A percentile compares a stretch with the other conserved stretches of the same genome.
Evolutionary conservation across 495 filamentous ascomycete genomes (phyloP).

Genomic region (Penicillium manginii): DNA sequence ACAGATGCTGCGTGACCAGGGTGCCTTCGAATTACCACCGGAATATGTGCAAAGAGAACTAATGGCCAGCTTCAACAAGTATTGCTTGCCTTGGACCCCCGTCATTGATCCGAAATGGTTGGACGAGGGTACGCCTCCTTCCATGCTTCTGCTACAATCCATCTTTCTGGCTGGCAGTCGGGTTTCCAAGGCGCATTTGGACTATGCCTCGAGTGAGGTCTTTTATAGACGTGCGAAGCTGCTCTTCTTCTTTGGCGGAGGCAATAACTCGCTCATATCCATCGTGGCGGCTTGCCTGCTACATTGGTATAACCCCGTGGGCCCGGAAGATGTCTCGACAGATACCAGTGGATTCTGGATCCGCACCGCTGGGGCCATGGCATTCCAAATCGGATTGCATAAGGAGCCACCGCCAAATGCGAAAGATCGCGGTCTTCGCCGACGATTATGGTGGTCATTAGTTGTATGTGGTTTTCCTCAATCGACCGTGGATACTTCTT

Average conservation of each 20-base stretch:
- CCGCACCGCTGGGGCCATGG: conserved; percentile 35
- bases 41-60: conserved; percentile 29
- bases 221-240: conserved; percentile 35
- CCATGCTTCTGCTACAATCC: conserved; percentile 32
- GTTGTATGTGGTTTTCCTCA: conserved; percentile 19
- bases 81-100: conserved; percentile 34
- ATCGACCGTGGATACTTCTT: neutral
- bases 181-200: conserved; percentile 33
- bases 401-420: conserved; percentile 31
- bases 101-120: conserved; percentile 35
- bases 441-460: conserved; percentile 36
- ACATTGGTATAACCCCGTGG: conserved; percentile 37
- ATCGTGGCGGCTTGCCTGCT: conserved; percentile 35
- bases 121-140: conserved; percentile 25
- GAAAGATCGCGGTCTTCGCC: conserved; percentile 29
- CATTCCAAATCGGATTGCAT: conserved; percentile 35
- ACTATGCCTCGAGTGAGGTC: conserved; percentile 34
- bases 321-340: conserved; percentile 34
- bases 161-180: conserved; percentile 32
- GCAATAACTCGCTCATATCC: conserved; percentile 31
- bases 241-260: conserved; percentile 35
- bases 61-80: conserved; percentile 30
- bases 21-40: conserved; percentile 32
- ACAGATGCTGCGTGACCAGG: conserved; percentile 34
- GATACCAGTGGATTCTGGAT: conserved; percentile 39